These are phyloP conservation scores for Aspergillus sp. DNA, from an alignment of 2,329 filamentous ascomycete species.

Conservation along the genomic window DNA sequence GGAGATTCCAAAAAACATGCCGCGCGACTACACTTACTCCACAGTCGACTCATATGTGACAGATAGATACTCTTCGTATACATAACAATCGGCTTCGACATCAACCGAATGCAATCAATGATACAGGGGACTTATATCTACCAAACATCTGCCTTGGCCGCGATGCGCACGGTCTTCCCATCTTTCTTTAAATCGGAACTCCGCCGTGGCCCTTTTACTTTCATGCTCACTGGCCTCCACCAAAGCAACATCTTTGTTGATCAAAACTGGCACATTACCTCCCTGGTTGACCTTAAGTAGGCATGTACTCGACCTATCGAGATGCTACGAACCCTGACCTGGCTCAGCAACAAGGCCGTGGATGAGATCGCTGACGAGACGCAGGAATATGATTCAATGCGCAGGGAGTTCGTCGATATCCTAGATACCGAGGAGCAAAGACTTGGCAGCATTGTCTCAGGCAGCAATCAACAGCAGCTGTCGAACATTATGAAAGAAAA, in stretches of 20 bases:
- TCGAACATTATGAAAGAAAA: conserved; percentile 12
- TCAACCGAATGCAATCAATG: conserved; percentile 25
- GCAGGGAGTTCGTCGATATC: not conserved
- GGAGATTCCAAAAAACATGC: conserved; percentile 11
- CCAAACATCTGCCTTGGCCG: conserved; percentile 16
- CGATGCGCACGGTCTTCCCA: not conserved
- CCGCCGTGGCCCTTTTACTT: too few relatives aligned
- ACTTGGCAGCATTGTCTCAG: too few relatives aligned
- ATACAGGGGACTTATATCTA: conserved; percentile 15
- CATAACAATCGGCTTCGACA: conserved; percentile 12
- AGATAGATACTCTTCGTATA: conserved; percentile 8
- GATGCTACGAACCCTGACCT: too few relatives aligned
- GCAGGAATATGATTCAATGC: not conserved
- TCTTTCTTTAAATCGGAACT: not conserved
- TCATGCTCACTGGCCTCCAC: too few relatives aligned
- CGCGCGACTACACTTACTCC: conserved; percentile 6
- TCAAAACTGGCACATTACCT: too few relatives aligned
- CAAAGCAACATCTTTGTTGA: too few relatives aligned
- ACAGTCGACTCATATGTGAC: conserved; percentile 9
- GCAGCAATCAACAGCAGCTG: too few relatives aligned
- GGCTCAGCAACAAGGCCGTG: too few relatives aligned
- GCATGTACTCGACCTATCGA: too few relatives aligned
- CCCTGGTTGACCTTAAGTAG: too few relatives aligned
- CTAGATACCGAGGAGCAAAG: too few relatives aligned
- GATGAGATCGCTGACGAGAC: not conserved